Evolutionary conservation across 345 rosid genomes (phyloP).

Genomic region (Microthlaspi erraticum): DNA sequence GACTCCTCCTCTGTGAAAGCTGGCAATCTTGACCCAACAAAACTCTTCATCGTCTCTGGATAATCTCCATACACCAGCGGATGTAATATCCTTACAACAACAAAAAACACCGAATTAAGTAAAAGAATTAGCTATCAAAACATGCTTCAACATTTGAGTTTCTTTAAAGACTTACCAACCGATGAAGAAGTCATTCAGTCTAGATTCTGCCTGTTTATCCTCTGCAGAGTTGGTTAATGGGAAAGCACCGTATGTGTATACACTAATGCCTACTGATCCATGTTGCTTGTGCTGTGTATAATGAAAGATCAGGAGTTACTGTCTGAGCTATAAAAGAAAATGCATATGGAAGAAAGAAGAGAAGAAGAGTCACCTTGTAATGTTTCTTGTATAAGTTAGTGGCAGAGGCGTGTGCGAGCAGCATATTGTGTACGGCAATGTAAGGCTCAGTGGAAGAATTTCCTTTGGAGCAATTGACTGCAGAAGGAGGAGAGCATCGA

Average conservation of each 20-base stretch:
- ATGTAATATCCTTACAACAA: conserved; percentile 78
- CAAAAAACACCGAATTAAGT: background rate
- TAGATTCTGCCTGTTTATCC: conserved; percentile 69
- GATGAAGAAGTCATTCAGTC: conserved; percentile 85
- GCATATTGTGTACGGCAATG: conserved; percentile 68
- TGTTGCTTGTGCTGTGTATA: conserved; percentile 62
- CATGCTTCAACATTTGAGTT: conserved; percentile 1
- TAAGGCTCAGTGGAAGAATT: conserved; percentile 86
- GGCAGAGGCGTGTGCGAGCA: conserved; percentile 70
- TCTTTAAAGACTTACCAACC: conserved; percentile 65
- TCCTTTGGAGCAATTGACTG: conserved; percentile 62
- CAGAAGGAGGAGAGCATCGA: conserved; percentile 75
- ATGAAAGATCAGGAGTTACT: conserved; percentile 12
- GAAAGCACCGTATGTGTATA: conserved; percentile 72
- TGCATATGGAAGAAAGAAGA: background rate
- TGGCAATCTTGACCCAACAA: conserved; percentile 73
- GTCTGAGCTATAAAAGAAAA: background rate
- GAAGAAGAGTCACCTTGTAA: conserved; percentile 60
- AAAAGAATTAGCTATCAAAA: background rate
- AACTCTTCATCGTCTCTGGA: conserved; percentile 75
- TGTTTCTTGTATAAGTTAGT: conserved; percentile 68
- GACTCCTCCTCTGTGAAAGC: conserved; percentile 60
- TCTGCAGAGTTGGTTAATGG: conserved; percentile 54
- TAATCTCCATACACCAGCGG: conserved; percentile 83
- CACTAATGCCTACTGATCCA: conserved; percentile 68